phyloP scores from a whole-genome alignment of 352 stramenopile genomes.

The Phytophthora cryptogea region DNA sequence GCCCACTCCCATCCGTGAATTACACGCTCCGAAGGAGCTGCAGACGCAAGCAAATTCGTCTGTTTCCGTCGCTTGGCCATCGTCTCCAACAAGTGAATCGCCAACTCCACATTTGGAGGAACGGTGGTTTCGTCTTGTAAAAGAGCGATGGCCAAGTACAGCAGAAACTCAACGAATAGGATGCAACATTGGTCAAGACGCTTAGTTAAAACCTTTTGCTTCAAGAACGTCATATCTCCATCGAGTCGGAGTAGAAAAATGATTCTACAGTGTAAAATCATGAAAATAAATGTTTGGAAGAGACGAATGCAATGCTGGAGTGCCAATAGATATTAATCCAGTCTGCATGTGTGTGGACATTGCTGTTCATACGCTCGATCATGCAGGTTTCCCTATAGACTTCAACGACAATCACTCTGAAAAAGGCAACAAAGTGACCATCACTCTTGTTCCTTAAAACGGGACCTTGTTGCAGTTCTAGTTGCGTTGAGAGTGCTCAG shows the following conservation, averaged over 20 bases:
- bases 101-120: conserved; percentile 22
- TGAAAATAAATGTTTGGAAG: too few relatives aligned
- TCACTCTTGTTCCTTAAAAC: conserved; percentile 11
- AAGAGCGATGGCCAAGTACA: neutral
- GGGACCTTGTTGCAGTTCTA: conserved; percentile 3
- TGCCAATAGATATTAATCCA: too few relatives aligned
- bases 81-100: conserved; percentile 7
- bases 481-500: neutral
- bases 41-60: conserved; percentile 1
- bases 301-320: too few relatives aligned
- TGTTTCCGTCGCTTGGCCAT: conserved; percentile 38
- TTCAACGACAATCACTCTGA: conserved; percentile 4
- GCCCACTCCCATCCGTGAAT: conserved; percentile 48
- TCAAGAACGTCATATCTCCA: too few relatives aligned
- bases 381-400: neutral
- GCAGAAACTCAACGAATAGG: neutral
- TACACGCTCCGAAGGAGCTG: neutral
- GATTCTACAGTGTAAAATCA: too few relatives aligned
- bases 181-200: too few relatives aligned
- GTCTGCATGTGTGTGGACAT: too few relatives aligned
- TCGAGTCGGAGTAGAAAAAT: too few relatives aligned
- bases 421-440: conserved; percentile 26
- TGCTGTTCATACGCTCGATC: too few relatives aligned
- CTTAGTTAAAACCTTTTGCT: too few relatives aligned
- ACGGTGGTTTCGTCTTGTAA: conserved; percentile 14